Conservation (phyloP, 2,329 filamentous ascomycete species). For the Colletotrichum eleusines region DNA sequence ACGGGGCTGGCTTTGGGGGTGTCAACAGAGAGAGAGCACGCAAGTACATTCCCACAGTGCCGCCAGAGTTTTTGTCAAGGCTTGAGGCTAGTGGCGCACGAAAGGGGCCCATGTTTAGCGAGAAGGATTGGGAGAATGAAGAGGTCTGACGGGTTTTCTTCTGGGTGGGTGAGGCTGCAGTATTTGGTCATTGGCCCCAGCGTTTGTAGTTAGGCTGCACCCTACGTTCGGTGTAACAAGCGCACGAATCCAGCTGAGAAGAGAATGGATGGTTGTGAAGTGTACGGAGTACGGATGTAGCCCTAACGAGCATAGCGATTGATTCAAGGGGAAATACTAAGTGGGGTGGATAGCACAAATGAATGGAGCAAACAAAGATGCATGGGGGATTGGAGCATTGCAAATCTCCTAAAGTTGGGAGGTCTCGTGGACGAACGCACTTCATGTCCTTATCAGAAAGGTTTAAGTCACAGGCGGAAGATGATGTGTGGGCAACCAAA, state of each 20-base stretch:
- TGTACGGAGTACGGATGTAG: constrained; percentile 9
- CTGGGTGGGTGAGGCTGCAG: background rate
- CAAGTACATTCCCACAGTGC: constrained; percentile 96
- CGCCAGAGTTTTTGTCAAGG: constrained; percentile 91
- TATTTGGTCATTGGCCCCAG: background rate
- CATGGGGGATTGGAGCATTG: background rate
- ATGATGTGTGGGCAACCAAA: background rate
- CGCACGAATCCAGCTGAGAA: background rate
- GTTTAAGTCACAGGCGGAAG: background rate
- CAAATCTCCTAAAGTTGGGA: background rate
- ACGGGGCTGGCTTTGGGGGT: constrained; percentile 93
- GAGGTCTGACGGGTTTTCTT: constrained; percentile 57
- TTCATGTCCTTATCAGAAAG: background rate
- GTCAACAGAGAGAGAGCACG: constrained; percentile 90
- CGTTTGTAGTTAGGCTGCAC: background rate
- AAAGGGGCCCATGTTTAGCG: constrained; percentile 68
- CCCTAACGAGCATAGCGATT: constrained; percentile 37
- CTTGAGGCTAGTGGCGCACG: constrained; percentile 73
- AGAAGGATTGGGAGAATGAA: constrained; percentile 77
- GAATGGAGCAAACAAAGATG: constrained; percentile 2
- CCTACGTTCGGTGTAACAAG: background rate
- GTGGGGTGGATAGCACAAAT: background rate
- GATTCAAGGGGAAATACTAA: constrained; percentile 13
- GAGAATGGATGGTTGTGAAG: constrained; percentile 1
- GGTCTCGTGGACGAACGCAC: background rate